phyloP scores from a whole-genome alignment of 1,284 basidiomycete species.

The Laetiporus sulphureus region DNA sequence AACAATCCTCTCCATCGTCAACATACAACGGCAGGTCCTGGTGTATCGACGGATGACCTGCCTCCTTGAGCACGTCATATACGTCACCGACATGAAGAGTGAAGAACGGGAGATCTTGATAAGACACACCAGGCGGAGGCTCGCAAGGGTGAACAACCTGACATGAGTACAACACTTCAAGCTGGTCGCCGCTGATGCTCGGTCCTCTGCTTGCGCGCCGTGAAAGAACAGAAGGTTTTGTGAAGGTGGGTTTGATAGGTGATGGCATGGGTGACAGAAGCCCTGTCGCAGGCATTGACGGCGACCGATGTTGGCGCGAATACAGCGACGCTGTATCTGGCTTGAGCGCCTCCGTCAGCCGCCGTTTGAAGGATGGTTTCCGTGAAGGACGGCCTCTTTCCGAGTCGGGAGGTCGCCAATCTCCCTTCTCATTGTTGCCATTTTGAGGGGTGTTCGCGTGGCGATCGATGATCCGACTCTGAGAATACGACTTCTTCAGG shows the following conservation, averaged over 20 bases:
- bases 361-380: conserved; percentile 39
- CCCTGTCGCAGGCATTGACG: conserved; percentile 18
- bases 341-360: conserved; percentile 40
- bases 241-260: conserved; percentile 15
- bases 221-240: conserved; percentile 13
- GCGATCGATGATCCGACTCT: conserved; percentile 24
- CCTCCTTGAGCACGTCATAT: conserved; percentile 64
- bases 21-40: conserved; percentile 65
- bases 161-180: conserved; percentile 52
- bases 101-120: conserved; percentile 70
- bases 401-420: conserved; percentile 21
- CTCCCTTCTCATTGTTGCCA: conserved; percentile 9
- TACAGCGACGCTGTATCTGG: conserved; percentile 13
- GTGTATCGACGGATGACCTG: conserved; percentile 67
- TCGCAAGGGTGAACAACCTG: conserved; percentile 58
- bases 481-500: conserved; percentile 29
- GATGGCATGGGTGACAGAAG: conserved; percentile 16
- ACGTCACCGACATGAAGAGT: conserved; percentile 50
- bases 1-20: conserved; percentile 75
- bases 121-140: conserved; percentile 56
- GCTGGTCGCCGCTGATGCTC: conserved; percentile 16
- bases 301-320: conserved; percentile 23
- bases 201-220: conserved; percentile 37
- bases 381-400: conserved; percentile 36
- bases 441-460: conserved; percentile 3